Evolutionary conservation across 345 rosid genomes (phyloP).

Genomic region (Crucihimalaya himalaica): DNA sequence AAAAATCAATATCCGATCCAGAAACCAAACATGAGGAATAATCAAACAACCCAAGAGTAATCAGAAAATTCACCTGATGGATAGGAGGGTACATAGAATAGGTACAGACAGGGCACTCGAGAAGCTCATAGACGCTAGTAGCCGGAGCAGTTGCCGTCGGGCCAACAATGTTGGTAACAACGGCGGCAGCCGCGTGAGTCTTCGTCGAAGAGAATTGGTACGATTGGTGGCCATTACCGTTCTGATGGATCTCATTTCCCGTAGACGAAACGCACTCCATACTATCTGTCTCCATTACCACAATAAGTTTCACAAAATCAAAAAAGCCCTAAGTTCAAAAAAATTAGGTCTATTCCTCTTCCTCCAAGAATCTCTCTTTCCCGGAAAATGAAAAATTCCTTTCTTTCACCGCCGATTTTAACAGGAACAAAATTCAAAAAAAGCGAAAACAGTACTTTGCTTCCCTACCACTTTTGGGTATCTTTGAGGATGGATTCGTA

Average conservation of each 20-base stretch:
- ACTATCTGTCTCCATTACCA: conserved; percentile 69
- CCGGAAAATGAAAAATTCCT: conserved; percentile 14
- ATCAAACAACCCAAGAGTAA: background rate
- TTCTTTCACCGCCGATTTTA: conserved; percentile 32
- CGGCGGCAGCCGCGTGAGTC: conserved; percentile 38
- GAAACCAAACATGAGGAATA: background rate
- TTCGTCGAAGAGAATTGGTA: conserved; percentile 70
- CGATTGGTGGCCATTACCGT: conserved; percentile 17
- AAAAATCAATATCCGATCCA: background rate
- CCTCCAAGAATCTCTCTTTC: conserved; percentile 18
- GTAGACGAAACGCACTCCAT: conserved; percentile 75
- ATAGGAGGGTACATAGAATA: conserved; percentile 99
- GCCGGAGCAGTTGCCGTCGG: conserved; percentile 72
- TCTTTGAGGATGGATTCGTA: conserved; percentile 29
- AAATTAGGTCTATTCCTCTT: conserved; percentile 4
- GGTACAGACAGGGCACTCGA: conserved; percentile 98
- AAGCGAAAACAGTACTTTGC: conserved; percentile 30
- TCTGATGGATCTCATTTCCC: conserved; percentile 75
- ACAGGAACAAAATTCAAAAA: background rate
- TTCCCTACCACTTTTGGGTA: conserved; percentile 35
- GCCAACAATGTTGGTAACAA: conserved; percentile 48
- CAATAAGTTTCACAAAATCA: background rate
- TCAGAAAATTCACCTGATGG: conserved; percentile 68
- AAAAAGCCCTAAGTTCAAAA: conserved; percentile 28
- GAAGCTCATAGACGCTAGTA: conserved; percentile 90